A percentile compares a stretch with the other conserved stretches of the same genome.
phyloP scores from a whole-genome alignment of 768 basidiomycete species.

The Trametes sanguinea region DNA sequence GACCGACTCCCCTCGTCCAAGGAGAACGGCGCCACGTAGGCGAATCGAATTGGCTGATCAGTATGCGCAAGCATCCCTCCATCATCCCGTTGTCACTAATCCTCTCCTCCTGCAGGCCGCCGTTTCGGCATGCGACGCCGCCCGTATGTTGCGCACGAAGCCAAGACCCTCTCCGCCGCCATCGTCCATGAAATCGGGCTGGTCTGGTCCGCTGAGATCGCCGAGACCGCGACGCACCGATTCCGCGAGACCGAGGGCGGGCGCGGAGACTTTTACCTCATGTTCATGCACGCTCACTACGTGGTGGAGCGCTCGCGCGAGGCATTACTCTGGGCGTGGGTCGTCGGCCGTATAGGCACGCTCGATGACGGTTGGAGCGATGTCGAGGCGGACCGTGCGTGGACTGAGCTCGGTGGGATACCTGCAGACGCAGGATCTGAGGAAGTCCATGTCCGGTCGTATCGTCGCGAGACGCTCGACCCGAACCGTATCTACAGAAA shows the following conservation, averaged over 20 bases:
- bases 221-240: conserved; percentile 33
- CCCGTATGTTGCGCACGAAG: conserved; percentile 44
- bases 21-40: conserved; percentile 44
- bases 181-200: conserved; percentile 38
- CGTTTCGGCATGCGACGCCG: conserved; percentile 42
- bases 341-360: conserved; percentile 35
- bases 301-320: conserved; percentile 40
- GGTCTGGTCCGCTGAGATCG: conserved; percentile 35
- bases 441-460: conserved; percentile 19
- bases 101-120: conserved; percentile 18
- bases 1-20: conserved; percentile 25
- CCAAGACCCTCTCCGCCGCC: conserved; percentile 37
- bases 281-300: conserved; percentile 37
- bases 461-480: conserved; percentile 24
- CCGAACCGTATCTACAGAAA: conserved; percentile 20
- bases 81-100: too few relatives aligned
- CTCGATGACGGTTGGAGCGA: conserved; percentile 28
- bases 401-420: conserved; percentile 36
- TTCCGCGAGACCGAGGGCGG: conserved; percentile 37
- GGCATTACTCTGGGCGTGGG: conserved; percentile 42
- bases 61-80: conserved; percentile 23
- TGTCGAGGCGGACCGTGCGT: conserved; percentile 27
- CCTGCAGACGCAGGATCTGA: neutral
- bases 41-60: conserved; percentile 38
- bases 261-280: conserved; percentile 35